Percentiles rank a stretch among this genome's conserved stretches.
Conservation (phyloP, 108 stramenopile species). For the Conticribra guillardii region DNA sequence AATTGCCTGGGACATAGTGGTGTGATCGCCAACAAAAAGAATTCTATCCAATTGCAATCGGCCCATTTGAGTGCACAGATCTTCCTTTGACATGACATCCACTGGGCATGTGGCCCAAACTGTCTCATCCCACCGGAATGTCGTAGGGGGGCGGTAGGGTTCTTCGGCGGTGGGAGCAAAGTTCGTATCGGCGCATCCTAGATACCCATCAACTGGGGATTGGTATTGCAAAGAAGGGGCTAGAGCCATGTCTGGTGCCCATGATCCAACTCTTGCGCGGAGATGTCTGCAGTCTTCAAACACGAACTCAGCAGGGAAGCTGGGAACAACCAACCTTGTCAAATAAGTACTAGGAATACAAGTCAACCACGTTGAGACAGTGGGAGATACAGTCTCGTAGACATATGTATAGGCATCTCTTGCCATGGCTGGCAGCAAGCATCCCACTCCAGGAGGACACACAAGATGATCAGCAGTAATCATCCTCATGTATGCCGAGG, state of each 20-base stretch:
- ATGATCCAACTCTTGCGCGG: constrained; percentile 35
- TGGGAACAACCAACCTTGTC: constrained; percentile 18
- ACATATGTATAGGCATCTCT: constrained; percentile 41
- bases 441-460: constrained; percentile 37
- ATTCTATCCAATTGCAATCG: constrained; percentile 37
- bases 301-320: constrained; percentile 19
- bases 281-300: constrained; percentile 40
- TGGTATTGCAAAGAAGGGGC: constrained; percentile 35
- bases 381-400: constrained; percentile 33
- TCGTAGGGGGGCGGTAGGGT: constrained; percentile 37
- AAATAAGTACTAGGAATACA: constrained; percentile 24
- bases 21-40: constrained; percentile 49
- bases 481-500: constrained; percentile 42
- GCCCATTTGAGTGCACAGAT: constrained; percentile 32
- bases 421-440: constrained; percentile 34
- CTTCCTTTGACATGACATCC: constrained; percentile 6
- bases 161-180: constrained; percentile 36
- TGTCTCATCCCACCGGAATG: constrained; percentile 40
- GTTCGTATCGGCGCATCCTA: constrained; percentile 42
- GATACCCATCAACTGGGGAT: constrained; percentile 36
- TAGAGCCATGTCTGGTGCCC: constrained; percentile 19
- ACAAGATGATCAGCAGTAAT: constrained; percentile 38
- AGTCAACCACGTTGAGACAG: constrained; percentile 34
- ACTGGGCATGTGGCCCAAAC: constrained; percentile 44
- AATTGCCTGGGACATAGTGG: constrained; percentile 41